Conservation (phyloP, 768 basidiomycete species). For the Sporobolomyces pararoseus region DNA sequence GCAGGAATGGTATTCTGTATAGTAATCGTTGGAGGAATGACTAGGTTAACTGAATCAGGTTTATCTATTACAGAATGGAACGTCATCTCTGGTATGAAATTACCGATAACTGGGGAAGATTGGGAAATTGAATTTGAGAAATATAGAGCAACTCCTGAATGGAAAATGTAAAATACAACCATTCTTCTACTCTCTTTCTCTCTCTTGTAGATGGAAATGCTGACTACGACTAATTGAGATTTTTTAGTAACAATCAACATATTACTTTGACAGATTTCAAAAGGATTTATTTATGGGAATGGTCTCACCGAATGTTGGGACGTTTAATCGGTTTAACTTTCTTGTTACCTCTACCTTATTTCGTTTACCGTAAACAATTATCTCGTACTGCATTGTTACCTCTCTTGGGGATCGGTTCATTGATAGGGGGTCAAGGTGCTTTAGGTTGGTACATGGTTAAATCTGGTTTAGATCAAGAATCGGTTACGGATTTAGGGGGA, state of each 20-base stretch:
- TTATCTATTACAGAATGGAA: conserved; percentile 98
- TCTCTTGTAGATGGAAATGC: not conserved
- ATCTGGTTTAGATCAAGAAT: conserved; percentile 80
- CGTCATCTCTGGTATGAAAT: conserved; percentile 81
- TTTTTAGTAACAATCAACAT: conserved; percentile 74
- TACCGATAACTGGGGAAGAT: conserved; percentile 68
- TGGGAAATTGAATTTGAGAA: conserved; percentile 90
- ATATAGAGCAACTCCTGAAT: conserved; percentile 91
- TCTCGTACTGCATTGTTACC: conserved; percentile 61
- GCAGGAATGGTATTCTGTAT: conserved; percentile 84
- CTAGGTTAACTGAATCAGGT: conserved; percentile 93
- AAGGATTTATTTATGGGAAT: conserved; percentile 96
- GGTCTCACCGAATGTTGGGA: conserved; percentile 89
- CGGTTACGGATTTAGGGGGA: conserved; percentile 72
- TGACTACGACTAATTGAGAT: not conserved
- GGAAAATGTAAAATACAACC: conserved; percentile 68
- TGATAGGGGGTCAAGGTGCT: conserved; percentile 85
- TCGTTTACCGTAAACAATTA: conserved; percentile 57
- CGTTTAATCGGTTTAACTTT: conserved; percentile 79
- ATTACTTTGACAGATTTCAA: conserved; percentile 90
- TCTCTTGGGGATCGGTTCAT: conserved; percentile 66
- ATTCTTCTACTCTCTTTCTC: not conserved
- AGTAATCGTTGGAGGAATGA: conserved; percentile 91
- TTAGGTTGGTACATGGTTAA: conserved; percentile 99
- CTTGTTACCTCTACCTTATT: conserved; percentile 53